Evolutionary conservation across 192 early-diverging fungal genomes (phyloP).

Genomic region (Dissophora ornata): DNA sequence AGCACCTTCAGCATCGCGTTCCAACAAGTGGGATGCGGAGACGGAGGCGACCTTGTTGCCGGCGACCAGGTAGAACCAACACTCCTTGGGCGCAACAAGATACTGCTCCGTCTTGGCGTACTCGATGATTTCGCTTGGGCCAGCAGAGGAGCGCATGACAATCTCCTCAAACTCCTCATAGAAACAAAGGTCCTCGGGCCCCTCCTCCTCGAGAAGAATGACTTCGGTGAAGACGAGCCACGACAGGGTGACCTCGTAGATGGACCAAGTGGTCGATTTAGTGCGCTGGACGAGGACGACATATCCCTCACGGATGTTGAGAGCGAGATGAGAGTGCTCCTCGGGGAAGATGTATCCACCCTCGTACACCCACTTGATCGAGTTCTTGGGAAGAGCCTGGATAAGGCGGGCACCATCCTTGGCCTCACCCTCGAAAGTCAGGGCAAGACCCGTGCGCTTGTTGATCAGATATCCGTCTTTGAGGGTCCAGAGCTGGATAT

Average conservation of each 20-base stretch:
- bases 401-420: slow-evolving; percentile 30
- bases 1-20: slow-evolving; percentile 33
- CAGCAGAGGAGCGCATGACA: slow-evolving; percentile 38
- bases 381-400: slow-evolving; percentile 41
- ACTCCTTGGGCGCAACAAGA: slow-evolving; percentile 27
- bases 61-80: slow-evolving; percentile 49
- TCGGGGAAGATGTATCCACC: slow-evolving; percentile 42
- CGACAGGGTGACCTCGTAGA: slow-evolving; percentile 33
- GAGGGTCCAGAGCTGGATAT: slow-evolving; percentile 52
- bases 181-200: slow-evolving; percentile 34
- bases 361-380: slow-evolving; percentile 47
- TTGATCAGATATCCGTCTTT: slow-evolving; percentile 54
- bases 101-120: slow-evolving; percentile 41
- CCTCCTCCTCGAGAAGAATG: slow-evolving; percentile 23
- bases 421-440: slow-evolving; percentile 37
- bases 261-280: slow-evolving; percentile 25
- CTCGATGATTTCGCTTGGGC: slow-evolving; percentile 28
- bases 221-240: slow-evolving; percentile 46
- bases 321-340: slow-evolving; percentile 30
- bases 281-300: slow-evolving; percentile 46
- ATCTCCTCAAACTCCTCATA: slow-evolving; percentile 52
- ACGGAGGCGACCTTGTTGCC: slow-evolving; percentile 44
- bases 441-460: slow-evolving; percentile 51
- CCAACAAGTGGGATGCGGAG: slow-evolving; percentile 18
- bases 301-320: slow-evolving; percentile 41